These are phyloP conservation scores for Fabrea salina DNA, from an alignment of 169 alveolate species.

Conservation along the genomic window DNA sequence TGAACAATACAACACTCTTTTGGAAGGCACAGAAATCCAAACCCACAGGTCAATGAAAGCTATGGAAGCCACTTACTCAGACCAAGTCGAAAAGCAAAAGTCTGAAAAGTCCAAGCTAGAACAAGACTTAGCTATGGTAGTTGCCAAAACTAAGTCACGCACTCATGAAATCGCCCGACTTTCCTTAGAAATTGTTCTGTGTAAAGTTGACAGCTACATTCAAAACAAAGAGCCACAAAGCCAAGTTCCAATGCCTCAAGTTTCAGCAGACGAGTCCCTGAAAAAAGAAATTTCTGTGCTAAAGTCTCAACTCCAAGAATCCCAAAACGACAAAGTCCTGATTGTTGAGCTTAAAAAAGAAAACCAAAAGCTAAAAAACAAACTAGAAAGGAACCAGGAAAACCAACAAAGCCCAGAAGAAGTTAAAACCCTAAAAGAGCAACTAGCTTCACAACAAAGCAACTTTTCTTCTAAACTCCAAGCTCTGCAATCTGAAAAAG, in stretches of 20 bases:
- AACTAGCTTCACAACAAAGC: too few relatives aligned
- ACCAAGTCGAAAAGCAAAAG: neutral
- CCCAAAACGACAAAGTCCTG: too few relatives aligned
- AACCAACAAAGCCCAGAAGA: too few relatives aligned
- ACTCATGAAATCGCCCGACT: neutral
- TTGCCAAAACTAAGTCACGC: neutral
- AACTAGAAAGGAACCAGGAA: too few relatives aligned
- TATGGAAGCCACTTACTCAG: neutral
- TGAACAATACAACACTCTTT: neutral
- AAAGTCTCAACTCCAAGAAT: too few relatives aligned
- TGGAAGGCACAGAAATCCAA: conserved; percentile 1
- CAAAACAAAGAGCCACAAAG: neutral
- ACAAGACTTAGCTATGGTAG: neutral
- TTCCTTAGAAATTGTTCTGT: neutral
- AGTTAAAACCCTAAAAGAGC: too few relatives aligned
- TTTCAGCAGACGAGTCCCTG: too few relatives aligned
- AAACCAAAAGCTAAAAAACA: too few relatives aligned
- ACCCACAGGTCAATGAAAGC: neutral
- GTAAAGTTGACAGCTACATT: neutral
- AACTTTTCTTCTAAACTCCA: too few relatives aligned
- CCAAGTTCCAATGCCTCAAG: neutral
- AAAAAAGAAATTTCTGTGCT: too few relatives aligned
- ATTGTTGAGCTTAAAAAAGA: too few relatives aligned
- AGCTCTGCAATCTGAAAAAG: too few relatives aligned
- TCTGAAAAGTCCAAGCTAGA: neutral